Conservation (phyloP, 495 filamentous ascomycete genomes). For the Hypoxylon intermedium region DNA sequence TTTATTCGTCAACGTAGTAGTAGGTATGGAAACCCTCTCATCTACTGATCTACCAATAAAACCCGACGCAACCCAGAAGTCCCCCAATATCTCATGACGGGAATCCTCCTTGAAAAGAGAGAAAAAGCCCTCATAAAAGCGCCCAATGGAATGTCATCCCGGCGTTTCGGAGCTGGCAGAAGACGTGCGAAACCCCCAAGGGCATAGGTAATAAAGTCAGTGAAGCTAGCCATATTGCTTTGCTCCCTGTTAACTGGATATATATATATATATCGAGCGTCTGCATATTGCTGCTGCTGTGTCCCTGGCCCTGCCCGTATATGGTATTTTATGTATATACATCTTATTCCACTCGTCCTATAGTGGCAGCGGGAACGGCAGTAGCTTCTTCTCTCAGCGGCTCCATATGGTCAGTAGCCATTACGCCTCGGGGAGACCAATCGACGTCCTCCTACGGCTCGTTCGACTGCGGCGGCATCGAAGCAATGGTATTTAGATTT, state of each 20-base stretch:
- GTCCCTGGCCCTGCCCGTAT: not conserved
- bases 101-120: constrained; percentile 13
- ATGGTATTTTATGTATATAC: constrained; percentile 19
- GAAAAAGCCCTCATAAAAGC: constrained; percentile 13
- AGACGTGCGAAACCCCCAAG: not conserved
- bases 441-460: constrained; percentile 4
- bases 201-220: constrained; percentile 6
- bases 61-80: constrained; percentile 6
- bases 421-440: not conserved
- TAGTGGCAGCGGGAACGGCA: not conserved
- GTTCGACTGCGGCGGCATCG: constrained; percentile 16
- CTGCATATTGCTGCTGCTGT: not conserved
- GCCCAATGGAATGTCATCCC: constrained; percentile 28
- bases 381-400: constrained; percentile 2
- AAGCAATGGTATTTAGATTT: constrained; percentile 36
- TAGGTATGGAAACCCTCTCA: constrained; percentile 18
- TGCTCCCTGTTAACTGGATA: not conserved
- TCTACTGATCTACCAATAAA: constrained; percentile 26
- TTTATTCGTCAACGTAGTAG: constrained; percentile 20
- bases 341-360: not conserved
- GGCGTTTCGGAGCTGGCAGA: constrained; percentile 20
- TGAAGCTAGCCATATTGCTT: not conserved
- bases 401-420: not conserved
- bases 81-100: not conserved
- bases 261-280: not conserved